Percentiles rank a stretch among this genome's conserved stretches.
Conservation (phyloP, 1,284 basidiomycete genomes). For the Trametes pubescens region DNA sequence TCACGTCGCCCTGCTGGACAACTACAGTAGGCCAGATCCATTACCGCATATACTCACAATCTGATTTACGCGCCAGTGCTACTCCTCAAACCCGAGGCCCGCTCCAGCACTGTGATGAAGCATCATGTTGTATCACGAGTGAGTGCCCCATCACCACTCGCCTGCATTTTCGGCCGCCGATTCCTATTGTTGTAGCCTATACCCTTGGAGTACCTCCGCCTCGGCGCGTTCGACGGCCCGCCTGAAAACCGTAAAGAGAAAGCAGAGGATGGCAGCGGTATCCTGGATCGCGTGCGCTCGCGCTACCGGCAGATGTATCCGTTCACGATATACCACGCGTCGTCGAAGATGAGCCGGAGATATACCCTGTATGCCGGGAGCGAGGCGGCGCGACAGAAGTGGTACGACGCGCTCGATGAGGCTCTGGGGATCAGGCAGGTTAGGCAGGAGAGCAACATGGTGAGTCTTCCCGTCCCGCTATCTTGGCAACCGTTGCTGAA, state of each 20-base stretch:
- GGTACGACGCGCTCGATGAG: slow-evolving; percentile 67
- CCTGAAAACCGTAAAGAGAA: slow-evolving; percentile 69
- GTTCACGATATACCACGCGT: slow-evolving; percentile 77
- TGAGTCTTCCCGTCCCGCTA: slow-evolving; percentile 41
- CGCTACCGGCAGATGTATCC: slow-evolving; percentile 67
- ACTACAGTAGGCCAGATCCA: slow-evolving; percentile 58
- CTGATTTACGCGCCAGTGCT: slow-evolving; percentile 53
- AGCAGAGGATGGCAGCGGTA: slow-evolving; percentile 56
- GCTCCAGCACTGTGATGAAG: slow-evolving; percentile 54
- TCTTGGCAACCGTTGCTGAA: not conserved
- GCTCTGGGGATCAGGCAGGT: slow-evolving; percentile 67
- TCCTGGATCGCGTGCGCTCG: slow-evolving; percentile 64
- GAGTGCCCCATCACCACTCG: slow-evolving; percentile 33
- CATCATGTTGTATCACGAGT: slow-evolving; percentile 72
- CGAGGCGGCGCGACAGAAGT: slow-evolving; percentile 65
- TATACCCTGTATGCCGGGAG: slow-evolving; percentile 76
- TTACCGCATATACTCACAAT: too few species aligned
- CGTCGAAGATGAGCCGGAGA: slow-evolving; percentile 58
- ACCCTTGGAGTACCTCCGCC: slow-evolving; percentile 75
- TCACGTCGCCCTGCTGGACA: slow-evolving; percentile 75
- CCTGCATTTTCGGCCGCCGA: slow-evolving; percentile 1
- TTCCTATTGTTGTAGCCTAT: slow-evolving; percentile 62
- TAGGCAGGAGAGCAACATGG: slow-evolving; percentile 75
- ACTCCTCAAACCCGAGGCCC: slow-evolving; percentile 60
- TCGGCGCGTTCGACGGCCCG: slow-evolving; percentile 66